phyloP scores from a whole-genome alignment of 768 basidiomycete genomes.

The Termitomyces sp. region DNA sequence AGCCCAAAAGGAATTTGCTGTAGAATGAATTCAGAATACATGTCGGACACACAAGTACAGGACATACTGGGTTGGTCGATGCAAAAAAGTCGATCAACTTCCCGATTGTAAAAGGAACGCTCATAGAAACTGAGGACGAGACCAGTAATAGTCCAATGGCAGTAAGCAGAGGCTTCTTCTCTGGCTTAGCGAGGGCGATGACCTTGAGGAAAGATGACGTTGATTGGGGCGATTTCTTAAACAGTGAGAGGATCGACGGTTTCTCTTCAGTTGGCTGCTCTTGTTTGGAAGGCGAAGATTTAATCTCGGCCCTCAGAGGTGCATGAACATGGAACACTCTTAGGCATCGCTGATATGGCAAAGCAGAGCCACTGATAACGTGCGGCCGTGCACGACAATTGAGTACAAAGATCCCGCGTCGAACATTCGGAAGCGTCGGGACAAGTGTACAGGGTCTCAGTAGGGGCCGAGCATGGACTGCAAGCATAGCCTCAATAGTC shows the following conservation, averaged over 20 bases:
- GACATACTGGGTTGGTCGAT: slow-evolving; percentile 57
- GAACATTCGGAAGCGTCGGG: slow-evolving; percentile 2
- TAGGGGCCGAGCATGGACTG: slow-evolving; percentile 8
- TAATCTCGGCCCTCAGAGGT: slow-evolving; percentile 4
- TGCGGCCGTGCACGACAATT: background rate
- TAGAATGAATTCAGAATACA: background rate
- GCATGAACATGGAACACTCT: slow-evolving; percentile 6
- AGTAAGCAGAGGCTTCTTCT: slow-evolving; percentile 66
- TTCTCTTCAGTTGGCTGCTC: background rate
- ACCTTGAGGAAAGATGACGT: slow-evolving; percentile 72
- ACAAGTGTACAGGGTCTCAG: slow-evolving; percentile 4
- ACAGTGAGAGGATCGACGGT: slow-evolving; percentile 18
- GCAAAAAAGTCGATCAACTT: slow-evolving; percentile 94
- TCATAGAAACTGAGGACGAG: slow-evolving; percentile 90
- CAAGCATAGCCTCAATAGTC: slow-evolving; percentile 9
- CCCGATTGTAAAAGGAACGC: slow-evolving; percentile 89
- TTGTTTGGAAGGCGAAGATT: background rate
- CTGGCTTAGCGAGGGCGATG: slow-evolving; percentile 72
- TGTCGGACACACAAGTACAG: background rate
- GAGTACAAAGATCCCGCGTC: background rate
- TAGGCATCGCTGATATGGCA: background rate
- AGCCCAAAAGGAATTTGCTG: slow-evolving; percentile 79
- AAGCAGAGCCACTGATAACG: background rate
- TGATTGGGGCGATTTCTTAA: slow-evolving; percentile 32
- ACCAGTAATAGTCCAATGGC: slow-evolving; percentile 78